Conservation (phyloP, 306 rosid genomes). For the Psophocarpus tetragonolobus region DNA sequence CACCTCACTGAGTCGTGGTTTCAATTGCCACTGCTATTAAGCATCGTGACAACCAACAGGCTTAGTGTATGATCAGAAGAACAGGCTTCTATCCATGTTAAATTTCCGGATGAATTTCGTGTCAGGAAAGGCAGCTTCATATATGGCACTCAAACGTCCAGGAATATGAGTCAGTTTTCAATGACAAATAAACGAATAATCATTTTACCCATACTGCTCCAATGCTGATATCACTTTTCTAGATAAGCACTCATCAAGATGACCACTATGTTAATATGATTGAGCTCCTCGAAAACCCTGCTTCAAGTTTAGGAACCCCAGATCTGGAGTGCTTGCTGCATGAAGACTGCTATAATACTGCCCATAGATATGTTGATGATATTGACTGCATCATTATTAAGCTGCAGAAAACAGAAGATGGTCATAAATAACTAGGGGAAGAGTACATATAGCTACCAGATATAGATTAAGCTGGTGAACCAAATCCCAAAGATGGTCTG, state of each 20-base stretch:
- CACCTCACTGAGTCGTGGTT: not conserved
- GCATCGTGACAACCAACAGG: not conserved
- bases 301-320: constrained; percentile 36
- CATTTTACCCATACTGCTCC: not conserved
- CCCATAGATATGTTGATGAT: constrained; percentile 91
- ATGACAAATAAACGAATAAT: not conserved
- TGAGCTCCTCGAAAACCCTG: not conserved
- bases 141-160: not conserved
- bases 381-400: constrained; percentile 85
- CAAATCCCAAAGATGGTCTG: not conserved
- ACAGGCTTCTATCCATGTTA: not conserved
- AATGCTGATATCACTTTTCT: not conserved
- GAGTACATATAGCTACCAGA: constrained; percentile 4
- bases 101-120: not conserved
- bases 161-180: constrained; percentile 21
- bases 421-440: not conserved
- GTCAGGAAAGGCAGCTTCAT: not conserved
- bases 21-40: not conserved
- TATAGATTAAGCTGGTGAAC: not conserved
- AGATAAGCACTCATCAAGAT: constrained; percentile 6
- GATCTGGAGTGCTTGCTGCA: constrained; percentile 70
- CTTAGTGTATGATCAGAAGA: not conserved
- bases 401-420: constrained; percentile 59
- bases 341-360: constrained; percentile 75
- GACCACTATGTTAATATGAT: not conserved